Conservation (phyloP, 2,329 filamentous ascomycete genomes). For the Elsinoe arachidis region DNA sequence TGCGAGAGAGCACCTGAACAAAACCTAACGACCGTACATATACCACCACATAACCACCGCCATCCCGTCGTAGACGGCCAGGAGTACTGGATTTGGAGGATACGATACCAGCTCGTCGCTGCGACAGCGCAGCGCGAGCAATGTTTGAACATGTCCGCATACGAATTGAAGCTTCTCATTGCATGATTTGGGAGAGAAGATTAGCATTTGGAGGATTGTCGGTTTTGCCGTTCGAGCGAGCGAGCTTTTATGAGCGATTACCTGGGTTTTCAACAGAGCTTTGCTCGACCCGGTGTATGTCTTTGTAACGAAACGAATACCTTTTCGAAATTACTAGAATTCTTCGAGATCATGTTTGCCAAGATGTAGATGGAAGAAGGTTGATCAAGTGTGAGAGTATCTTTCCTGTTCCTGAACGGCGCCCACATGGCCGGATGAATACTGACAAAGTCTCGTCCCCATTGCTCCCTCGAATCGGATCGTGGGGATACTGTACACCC, state of each 20-base stretch:
- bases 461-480: neutral
- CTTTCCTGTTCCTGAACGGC: slow-evolving; percentile 6
- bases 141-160: slow-evolving; percentile 3
- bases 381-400: neutral
- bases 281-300: neutral
- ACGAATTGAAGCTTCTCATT: neutral
- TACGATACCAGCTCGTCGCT: neutral
- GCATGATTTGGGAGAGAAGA: neutral
- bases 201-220: slow-evolving; percentile 6
- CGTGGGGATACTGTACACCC: neutral
- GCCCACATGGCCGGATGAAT: slow-evolving; percentile 5
- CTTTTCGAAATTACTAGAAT: neutral
- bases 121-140: neutral
- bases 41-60: neutral
- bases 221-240: slow-evolving; percentile 3
- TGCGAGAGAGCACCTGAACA: slow-evolving; percentile 86
- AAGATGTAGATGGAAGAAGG: neutral
- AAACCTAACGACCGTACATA: slow-evolving; percentile 21
- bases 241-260: neutral
- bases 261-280: neutral
- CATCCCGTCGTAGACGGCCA: neutral
- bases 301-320: neutral
- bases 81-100: neutral
- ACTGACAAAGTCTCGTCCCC: neutral
- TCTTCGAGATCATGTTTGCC: neutral